Percentiles rank a stretch among this genome's conserved stretches.
Conservation (phyloP, 164 flowering plant genomes). For the Kalanchoe fedtschenkoi region DNA sequence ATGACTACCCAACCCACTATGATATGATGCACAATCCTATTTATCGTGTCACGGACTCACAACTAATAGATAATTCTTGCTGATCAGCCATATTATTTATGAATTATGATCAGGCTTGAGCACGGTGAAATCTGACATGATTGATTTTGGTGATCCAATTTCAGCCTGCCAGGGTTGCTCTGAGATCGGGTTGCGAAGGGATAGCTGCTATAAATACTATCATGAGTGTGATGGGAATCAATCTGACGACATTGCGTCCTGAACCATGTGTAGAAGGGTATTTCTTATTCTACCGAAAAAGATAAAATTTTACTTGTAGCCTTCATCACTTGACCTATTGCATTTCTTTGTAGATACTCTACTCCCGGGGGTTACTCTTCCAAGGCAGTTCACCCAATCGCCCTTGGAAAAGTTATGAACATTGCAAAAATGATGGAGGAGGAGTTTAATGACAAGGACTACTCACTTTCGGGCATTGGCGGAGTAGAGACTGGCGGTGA, state of each 20-base stretch:
- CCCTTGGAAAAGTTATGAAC: constrained; percentile 87
- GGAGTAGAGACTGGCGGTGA: constrained; percentile 96
- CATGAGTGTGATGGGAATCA: constrained; percentile 98
- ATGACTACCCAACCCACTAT: not conserved
- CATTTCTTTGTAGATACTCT: constrained; percentile 51
- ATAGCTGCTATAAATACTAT: constrained; percentile 93
- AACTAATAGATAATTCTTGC: not conserved
- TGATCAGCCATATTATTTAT: not conserved
- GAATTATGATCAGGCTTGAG: not conserved
- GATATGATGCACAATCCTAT: not conserved
- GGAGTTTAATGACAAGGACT: constrained; percentile 47
- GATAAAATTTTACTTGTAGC: not conserved
- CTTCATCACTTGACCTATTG: not conserved
- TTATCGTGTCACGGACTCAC: too few species aligned
- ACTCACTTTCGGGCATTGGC: constrained; percentile 89
- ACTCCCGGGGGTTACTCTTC: constrained; percentile 97
- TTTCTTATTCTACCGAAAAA: not conserved
- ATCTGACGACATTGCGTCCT: constrained; percentile 76
- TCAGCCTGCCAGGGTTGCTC: constrained; percentile 76
- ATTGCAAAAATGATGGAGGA: constrained; percentile 91
- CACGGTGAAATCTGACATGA: not conserved
- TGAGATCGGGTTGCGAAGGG: constrained; percentile 82
- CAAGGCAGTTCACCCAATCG: constrained; percentile 97
- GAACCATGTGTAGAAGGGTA: constrained; percentile 99
- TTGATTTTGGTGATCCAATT: not conserved